These are phyloP conservation scores for Mimosa bimucronata DNA, from an alignment of 306 rosid species.

Conservation along the genomic window DNA sequence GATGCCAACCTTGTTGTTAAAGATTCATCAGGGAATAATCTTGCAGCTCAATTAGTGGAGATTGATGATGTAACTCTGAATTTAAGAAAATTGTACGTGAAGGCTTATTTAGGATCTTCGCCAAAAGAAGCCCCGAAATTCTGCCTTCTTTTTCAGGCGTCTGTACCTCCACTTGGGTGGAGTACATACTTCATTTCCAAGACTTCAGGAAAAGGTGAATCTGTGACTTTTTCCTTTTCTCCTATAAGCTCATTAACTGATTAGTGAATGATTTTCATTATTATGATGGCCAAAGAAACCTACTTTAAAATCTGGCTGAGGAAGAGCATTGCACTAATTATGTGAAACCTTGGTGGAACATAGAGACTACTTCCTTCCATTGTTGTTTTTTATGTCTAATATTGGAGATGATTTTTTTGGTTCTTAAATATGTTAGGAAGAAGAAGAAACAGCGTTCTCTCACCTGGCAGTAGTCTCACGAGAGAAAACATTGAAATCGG, in stretches of 20 bases:
- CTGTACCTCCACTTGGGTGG: constrained; percentile 92
- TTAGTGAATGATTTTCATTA: not conserved
- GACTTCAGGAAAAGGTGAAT: constrained; percentile 50
- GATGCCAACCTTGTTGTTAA: constrained; percentile 67
- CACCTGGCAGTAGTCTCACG: constrained; percentile 31
- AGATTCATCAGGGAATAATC: constrained; percentile 70
- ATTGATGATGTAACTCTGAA: constrained; percentile 62
- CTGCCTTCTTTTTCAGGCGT: constrained; percentile 83
- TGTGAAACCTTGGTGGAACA: not conserved
- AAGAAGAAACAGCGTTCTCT: constrained; percentile 33
- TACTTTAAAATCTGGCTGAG: not conserved
- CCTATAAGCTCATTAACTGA: not conserved
- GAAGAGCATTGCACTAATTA: not conserved
- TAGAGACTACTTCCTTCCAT: not conserved
- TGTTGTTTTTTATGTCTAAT: not conserved
- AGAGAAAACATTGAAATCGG: constrained; percentile 63
- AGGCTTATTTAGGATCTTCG: constrained; percentile 71
- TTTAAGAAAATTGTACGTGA: constrained; percentile 65
- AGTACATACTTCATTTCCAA: constrained; percentile 77
- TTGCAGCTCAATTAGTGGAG: constrained; percentile 62
- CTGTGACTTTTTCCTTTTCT: not conserved
- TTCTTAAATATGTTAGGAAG: constrained; percentile 50
- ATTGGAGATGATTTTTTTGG: constrained; percentile 20
- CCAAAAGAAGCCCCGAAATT: constrained; percentile 63
- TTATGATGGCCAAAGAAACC: not conserved